phyloP scores from a whole-genome alignment of 2,329 filamentous ascomycete genomes.

The Apiospora saccharicola region DNA sequence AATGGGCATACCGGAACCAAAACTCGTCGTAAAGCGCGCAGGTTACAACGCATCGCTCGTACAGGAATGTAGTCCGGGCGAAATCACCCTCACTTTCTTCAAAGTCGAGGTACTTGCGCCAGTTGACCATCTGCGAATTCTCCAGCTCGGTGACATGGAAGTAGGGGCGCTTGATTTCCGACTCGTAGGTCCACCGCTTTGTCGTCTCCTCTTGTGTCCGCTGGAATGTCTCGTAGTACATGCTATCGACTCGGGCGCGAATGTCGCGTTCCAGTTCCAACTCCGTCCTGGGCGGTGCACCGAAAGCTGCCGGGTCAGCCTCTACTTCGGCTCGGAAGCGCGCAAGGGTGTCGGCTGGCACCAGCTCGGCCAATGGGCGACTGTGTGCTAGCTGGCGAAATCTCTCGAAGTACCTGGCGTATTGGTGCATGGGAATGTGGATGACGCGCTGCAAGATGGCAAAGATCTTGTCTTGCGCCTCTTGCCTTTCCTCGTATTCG shows the following conservation, averaged over 20 bases:
- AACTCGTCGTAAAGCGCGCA: slow-evolving; percentile 97
- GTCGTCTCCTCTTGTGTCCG: slow-evolving; percentile 86
- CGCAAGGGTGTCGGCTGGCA: slow-evolving; percentile 70
- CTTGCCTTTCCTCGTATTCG: slow-evolving; percentile 92
- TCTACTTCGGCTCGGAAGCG: slow-evolving; percentile 77
- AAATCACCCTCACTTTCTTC: slow-evolving; percentile 87
- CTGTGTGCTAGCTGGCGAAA: slow-evolving; percentile 80
- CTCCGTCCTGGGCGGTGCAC: slow-evolving; percentile 66
- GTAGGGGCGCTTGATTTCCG: slow-evolving; percentile 93
- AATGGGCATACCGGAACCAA: slow-evolving; percentile 95
- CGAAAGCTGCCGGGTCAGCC: slow-evolving; percentile 63
- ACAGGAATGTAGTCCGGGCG: slow-evolving; percentile 78
- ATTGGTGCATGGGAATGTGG: slow-evolving; percentile 93
- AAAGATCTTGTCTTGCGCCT: slow-evolving; percentile 85
- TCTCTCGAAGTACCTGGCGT: slow-evolving; percentile 91
- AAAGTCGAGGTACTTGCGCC: slow-evolving; percentile 96
- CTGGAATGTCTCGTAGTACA: slow-evolving; percentile 82
- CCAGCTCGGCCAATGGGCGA: slow-evolving; percentile 76
- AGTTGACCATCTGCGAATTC: slow-evolving; percentile 83
- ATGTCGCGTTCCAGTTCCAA: slow-evolving; percentile 85
- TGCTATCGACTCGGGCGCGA: slow-evolving; percentile 78
- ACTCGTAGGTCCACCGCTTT: slow-evolving; percentile 94
- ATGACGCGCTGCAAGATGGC: slow-evolving; percentile 83
- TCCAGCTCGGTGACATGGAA: slow-evolving; percentile 96
- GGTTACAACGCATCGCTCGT: slow-evolving; percentile 92